Percentiles rank a stretch among this genome's conserved stretches.
These are phyloP conservation scores for Cercospora brassicicola DNA, from an alignment of 2,329 filamentous ascomycete species.

Conservation along the genomic window DNA sequence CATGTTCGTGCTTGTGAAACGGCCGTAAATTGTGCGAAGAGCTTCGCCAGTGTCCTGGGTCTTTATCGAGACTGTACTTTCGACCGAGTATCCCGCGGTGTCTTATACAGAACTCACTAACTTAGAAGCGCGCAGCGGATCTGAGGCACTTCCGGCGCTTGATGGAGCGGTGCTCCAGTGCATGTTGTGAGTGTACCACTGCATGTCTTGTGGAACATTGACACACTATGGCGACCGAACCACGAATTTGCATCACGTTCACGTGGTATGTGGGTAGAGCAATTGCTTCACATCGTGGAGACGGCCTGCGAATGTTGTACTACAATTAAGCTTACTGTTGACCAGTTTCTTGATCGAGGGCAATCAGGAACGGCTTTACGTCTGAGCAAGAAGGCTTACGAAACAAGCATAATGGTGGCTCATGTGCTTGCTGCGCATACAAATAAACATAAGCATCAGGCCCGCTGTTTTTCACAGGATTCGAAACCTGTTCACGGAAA, in stretches of 20 bases:
- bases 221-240: background rate
- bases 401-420: background rate
- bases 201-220: background rate
- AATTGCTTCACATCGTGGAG: background rate
- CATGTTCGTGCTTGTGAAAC: background rate
- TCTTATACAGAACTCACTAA: background rate
- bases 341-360: background rate
- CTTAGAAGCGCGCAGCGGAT: background rate
- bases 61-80: background rate
- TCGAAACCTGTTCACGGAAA: background rate
- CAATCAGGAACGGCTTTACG: background rate
- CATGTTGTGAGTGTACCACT: background rate
- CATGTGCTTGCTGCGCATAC: background rate
- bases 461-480: background rate
- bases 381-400: background rate
- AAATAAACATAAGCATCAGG: background rate
- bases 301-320: background rate
- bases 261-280: background rate
- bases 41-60: background rate
- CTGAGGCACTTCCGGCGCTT: background rate
- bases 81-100: background rate
- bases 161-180: background rate
- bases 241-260: background rate
- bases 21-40: background rate
- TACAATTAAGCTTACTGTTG: background rate